phyloP scores from a whole-genome alignment of 345 rosid genomes.

The Limnanthes douglasii region DNA sequence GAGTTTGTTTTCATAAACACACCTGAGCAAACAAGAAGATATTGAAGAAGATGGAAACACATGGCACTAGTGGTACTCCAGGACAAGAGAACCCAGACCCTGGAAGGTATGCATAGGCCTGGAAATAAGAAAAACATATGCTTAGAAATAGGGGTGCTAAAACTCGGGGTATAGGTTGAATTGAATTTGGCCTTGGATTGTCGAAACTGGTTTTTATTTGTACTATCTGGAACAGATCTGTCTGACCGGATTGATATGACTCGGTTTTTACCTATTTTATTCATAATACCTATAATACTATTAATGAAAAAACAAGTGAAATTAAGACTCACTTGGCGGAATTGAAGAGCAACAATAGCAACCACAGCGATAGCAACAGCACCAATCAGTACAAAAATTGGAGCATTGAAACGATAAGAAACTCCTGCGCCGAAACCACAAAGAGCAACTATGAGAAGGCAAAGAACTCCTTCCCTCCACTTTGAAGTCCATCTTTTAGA shows the following conservation, averaged over 20 bases:
- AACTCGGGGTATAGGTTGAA: no score
- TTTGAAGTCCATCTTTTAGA: slow-evolving; percentile 39
- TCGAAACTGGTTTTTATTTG: no score
- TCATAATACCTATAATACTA: no score
- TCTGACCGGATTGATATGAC: no score
- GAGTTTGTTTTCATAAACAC: no score
- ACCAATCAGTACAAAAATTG: slow-evolving; percentile 28
- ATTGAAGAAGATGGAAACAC: slow-evolving; percentile 76
- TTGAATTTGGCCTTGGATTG: no score
- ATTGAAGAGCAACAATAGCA: slow-evolving; percentile 43
- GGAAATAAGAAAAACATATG: slow-evolving; percentile 10
- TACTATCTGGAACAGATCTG: no score
- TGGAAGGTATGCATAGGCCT: slow-evolving; percentile 40
- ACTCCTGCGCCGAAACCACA: slow-evolving; percentile 72
- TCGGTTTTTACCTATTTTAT: no score
- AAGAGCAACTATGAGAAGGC: slow-evolving; percentile 49
- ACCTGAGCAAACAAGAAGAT: slow-evolving; percentile 97
- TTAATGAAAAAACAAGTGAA: no score
- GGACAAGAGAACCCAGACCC: slow-evolving; percentile 90
- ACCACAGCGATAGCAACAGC: slow-evolving; percentile 35
- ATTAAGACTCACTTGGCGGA: slow-evolving; percentile 68
- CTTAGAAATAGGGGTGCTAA: slow-evolving; percentile 8
- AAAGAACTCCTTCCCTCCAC: slow-evolving; percentile 66
- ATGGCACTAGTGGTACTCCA: slow-evolving; percentile 70
- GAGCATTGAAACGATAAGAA: slow-evolving; percentile 40